Base-by-base conservation (phyloP, 192 early-diverging fungal species). In the Coemansia interrupta region DNA sequence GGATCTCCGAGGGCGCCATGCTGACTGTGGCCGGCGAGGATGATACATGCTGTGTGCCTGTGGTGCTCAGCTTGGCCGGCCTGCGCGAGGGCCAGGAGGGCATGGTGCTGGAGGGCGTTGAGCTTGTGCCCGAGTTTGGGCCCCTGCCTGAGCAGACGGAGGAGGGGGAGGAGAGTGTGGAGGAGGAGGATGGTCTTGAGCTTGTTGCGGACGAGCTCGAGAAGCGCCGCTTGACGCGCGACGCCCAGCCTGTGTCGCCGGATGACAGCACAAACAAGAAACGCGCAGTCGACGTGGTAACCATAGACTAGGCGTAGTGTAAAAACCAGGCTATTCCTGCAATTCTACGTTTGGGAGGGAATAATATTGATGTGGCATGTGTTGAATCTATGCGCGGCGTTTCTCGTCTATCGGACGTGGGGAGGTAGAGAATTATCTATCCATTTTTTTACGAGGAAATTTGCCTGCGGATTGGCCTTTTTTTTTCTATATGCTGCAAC, bases 1-100 rank as follows among this genome's bases (percentile, higher is more conserved):
- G 79, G 2, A 49, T 97, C 8, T 65, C 41, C n/a, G 50, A 61
- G 0, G 74, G 74, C 13, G 56, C 39, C 22, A 71, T 71, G 74
- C 22, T 71, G 18, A 71, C 64, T 0, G 36, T 77, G 46, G 29
- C 68, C 24, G 60, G 61, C 48, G 74, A 77, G 15, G 74, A 70
- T 28, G 57, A 71, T 15, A 40, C 38, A 71, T 26, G 57, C 41
- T 7, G 48, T 47, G 64, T 77, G 14, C 68, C 74, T 1, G 74
- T 71, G 17, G 20, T 77, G 4, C 40, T 77, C 5, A 77, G 64
- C 38, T 63, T 77, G 39, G 64, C 68, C 17, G 20, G 19, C 4
- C 41, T 22, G 0, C 58, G 24, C 0, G 7, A 55, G 6, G 24
- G 56, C 12, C 15, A 3, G 41, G 23, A n/a, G n/a, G 22, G 18